phyloP scores from a whole-genome alignment of 768 basidiomycete species.

The Mycena belliarum region DNA sequence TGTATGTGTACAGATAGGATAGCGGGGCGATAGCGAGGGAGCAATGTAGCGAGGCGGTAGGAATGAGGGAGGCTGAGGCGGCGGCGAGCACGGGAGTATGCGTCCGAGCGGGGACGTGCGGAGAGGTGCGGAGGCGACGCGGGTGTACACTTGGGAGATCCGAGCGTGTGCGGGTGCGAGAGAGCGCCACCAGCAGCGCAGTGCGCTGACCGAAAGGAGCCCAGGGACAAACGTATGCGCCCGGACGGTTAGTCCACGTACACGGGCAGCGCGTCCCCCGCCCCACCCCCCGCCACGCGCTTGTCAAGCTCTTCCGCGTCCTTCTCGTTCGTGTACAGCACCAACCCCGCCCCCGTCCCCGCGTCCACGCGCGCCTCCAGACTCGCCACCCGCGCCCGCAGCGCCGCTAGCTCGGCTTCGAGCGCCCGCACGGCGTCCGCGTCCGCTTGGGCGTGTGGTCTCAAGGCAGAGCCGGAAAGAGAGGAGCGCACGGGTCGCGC shows the following conservation, averaged over 20 bases:
- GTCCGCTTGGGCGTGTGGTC: not conserved
- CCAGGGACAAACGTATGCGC: too few relatives aligned
- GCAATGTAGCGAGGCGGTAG: too few relatives aligned
- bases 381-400: not conserved
- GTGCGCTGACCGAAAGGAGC: too few relatives aligned
- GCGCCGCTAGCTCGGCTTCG: not conserved
- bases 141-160: too few relatives aligned
- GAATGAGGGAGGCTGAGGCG: too few relatives aligned
- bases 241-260: not conserved
- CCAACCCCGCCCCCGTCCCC: not conserved
- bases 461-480: not conserved
- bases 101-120: too few relatives aligned
- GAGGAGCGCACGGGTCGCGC: not conserved
- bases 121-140: too few relatives aligned
- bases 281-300: not conserved
- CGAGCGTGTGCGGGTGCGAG: too few relatives aligned
- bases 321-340: not conserved
- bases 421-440: not conserved
- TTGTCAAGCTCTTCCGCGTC: not conserved
- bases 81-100: too few relatives aligned
- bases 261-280: not conserved
- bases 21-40: too few relatives aligned
- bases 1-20: too few relatives aligned
- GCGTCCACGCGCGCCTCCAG: not conserved
- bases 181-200: too few relatives aligned